Evolutionary conservation across 2,329 filamentous ascomycete species (phyloP).

Genomic region (Teratosphaeriaceae sp.): DNA sequence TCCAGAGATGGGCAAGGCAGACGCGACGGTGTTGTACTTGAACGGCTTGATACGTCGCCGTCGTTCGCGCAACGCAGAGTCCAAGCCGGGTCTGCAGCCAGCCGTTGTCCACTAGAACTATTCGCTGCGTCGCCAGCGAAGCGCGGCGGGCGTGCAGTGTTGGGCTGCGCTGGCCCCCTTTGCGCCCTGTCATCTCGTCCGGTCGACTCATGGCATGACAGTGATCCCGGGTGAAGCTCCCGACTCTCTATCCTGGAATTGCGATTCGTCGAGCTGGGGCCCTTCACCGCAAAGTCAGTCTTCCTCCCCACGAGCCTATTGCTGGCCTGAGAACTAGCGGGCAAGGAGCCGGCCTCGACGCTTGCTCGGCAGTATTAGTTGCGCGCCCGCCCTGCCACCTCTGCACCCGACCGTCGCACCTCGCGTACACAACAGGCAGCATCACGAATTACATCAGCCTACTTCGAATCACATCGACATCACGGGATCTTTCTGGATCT

Average conservation of each 20-base stretch:
- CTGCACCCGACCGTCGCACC: conserved; percentile 8
- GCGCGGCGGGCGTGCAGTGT: not conserved
- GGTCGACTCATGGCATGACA: conserved; percentile 8
- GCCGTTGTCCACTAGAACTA: no score
- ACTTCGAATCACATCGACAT: conserved; percentile 3
- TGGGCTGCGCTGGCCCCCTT: conserved; percentile 3
- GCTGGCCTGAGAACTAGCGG: conserved; percentile 1
- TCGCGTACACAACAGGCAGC: conserved; percentile 9
- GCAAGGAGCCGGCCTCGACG: not conserved
- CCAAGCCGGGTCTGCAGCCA: no score
- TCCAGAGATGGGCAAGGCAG: not conserved
- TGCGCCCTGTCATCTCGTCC: not conserved
- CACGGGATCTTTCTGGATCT: conserved; percentile 17
- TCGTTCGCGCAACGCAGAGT: not conserved
- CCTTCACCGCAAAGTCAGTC: conserved; percentile 6
- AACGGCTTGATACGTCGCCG: conserved; percentile 2
- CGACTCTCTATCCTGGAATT: conserved; percentile 2
- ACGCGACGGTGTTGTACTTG: conserved; percentile 1
- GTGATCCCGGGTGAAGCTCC: not conserved
- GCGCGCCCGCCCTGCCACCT: conserved; percentile 4
- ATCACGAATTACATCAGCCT: conserved; percentile 7
- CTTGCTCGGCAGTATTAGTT: conserved; percentile 1
- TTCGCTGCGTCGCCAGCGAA: not conserved
- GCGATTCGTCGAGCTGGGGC: conserved; percentile 4
- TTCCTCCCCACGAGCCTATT: conserved; percentile 4